Evolutionary conservation across 78 protist species (phyloP).

Genomic region (Neovahlkampfia damariscottae): DNA sequence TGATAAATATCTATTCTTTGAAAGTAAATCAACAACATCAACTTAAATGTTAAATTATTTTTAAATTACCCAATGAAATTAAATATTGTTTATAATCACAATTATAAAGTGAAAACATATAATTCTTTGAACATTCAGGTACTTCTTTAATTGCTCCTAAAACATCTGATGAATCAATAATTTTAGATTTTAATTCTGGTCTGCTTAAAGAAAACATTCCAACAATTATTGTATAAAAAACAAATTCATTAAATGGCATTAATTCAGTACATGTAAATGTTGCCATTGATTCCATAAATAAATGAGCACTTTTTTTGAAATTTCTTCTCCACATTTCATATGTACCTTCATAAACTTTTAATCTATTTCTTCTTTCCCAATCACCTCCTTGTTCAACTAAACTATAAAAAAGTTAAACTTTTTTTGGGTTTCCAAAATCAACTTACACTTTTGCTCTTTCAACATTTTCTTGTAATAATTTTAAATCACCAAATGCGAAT

Average conservation of each 20-base stretch:
- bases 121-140: constrained; percentile 25
- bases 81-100: constrained; percentile 72
- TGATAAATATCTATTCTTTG: constrained; percentile 40
- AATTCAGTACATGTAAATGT: constrained; percentile 77
- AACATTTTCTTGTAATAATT: constrained; percentile 35
- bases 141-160: constrained; percentile 45
- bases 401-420: background rate
- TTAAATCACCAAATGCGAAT: constrained; percentile 66
- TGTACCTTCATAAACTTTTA: constrained; percentile 85
- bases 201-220: constrained; percentile 61
- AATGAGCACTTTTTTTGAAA: constrained; percentile 62
- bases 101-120: constrained; percentile 53
- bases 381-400: constrained; percentile 81
- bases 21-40: constrained; percentile 35
- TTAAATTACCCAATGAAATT: too few species aligned
- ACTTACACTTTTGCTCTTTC: constrained; percentile 50
- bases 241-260: constrained; percentile 50
- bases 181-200: constrained; percentile 29
- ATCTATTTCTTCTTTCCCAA: constrained; percentile 94
- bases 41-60: too few species aligned
- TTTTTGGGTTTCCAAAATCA: background rate
- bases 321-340: constrained; percentile 54
- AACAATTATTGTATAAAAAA: constrained; percentile 57
- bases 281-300: constrained; percentile 64
- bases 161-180: constrained; percentile 85